These are phyloP conservation scores for Ascochyta pisi DNA, from an alignment of 2,329 filamentous ascomycete species.

Conservation along the genomic window DNA sequence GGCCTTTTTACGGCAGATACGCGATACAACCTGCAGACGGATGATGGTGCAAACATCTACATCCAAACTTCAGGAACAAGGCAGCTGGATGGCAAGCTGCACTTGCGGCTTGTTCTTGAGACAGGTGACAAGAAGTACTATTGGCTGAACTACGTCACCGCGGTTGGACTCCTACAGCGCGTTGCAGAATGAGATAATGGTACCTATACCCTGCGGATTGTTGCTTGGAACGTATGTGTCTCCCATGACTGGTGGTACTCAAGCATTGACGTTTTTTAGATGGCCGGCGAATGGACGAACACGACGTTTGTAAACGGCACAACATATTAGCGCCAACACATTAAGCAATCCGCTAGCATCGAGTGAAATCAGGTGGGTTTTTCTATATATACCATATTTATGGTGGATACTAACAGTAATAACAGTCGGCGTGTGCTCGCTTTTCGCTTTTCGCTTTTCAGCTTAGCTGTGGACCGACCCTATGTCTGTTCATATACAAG, in stretches of 20 bases:
- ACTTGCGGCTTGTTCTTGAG: constrained; percentile 12
- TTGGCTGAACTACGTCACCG: constrained; percentile 17
- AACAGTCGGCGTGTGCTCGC: no score
- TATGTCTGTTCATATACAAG: no score
- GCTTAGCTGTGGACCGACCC: no score
- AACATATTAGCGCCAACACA: not conserved
- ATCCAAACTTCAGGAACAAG: constrained; percentile 36
- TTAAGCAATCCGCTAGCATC: no score
- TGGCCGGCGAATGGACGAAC: constrained; percentile 12
- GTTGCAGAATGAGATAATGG: constrained; percentile 15
- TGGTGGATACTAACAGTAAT: no score
- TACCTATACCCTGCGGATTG: constrained; percentile 13
- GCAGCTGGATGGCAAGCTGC: constrained; percentile 23
- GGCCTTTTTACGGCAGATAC: constrained; percentile 14
- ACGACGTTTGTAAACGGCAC: constrained; percentile 14
- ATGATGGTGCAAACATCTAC: constrained; percentile 29
- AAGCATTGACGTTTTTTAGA: not conserved
- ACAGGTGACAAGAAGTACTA: constrained; percentile 17
- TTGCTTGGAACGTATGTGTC: constrained; percentile 21
- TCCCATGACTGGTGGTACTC: not conserved
- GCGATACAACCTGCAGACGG: constrained; percentile 22
- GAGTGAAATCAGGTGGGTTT: no score
- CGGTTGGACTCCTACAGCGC: constrained; percentile 11
- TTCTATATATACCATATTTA: no score
- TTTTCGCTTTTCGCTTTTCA: no score